These are phyloP conservation scores for Gastrolobium villosum DNA, from an alignment of 306 rosid genomes.

Conservation along the genomic window DNA sequence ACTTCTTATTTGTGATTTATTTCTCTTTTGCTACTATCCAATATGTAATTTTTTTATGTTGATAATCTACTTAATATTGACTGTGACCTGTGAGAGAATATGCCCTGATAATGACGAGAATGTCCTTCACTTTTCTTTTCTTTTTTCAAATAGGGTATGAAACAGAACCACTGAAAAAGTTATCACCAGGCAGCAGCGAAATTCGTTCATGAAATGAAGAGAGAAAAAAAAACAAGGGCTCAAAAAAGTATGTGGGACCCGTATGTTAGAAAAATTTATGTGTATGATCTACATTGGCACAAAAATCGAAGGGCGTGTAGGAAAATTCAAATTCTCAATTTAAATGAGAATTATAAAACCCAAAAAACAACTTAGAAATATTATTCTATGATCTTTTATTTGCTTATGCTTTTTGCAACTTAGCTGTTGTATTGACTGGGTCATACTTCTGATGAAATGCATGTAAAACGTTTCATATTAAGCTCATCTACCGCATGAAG, in stretches of 20 bases:
- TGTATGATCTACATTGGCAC: no score
- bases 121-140: background rate
- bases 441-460: slow-evolving; percentile 1
- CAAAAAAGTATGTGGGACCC: no score
- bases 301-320: no score
- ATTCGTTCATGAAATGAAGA: slow-evolving; percentile 44
- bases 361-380: no score
- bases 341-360: no score
- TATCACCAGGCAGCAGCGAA: background rate
- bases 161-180: slow-evolving; percentile 39
- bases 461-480: slow-evolving; percentile 38
- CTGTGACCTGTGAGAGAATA: background rate
- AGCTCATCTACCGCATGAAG: slow-evolving; percentile 44
- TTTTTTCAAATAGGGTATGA: slow-evolving; percentile 22
- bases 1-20: background rate
- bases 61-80: background rate
- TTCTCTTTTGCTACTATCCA: background rate
- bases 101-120: background rate
- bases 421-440: slow-evolving; percentile 24
- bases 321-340: no score
- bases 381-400: slow-evolving; percentile 28
- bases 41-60: background rate
- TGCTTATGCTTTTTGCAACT: slow-evolving; percentile 15
- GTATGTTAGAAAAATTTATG: no score
- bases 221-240: no score